These are phyloP conservation scores for Metschnikowia koreensis DNA, from an alignment of 805 yeast species.

Conservation along the genomic window DNA sequence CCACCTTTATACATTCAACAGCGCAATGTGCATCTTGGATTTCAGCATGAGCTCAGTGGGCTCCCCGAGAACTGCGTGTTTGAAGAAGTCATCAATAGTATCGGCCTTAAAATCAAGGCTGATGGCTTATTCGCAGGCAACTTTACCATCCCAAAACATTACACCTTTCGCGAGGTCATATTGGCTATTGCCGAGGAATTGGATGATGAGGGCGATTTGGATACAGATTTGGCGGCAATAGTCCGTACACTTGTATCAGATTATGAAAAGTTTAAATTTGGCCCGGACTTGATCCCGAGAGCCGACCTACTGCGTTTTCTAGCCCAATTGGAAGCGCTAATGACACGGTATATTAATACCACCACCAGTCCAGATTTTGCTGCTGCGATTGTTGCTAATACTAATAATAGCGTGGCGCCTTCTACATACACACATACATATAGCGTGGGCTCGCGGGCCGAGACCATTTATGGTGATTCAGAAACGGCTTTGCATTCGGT, in stretches of 20 bases:
- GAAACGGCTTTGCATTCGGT: not conserved
- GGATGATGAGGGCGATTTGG: slow-evolving; percentile 9
- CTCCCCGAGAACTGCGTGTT: slow-evolving; percentile 36
- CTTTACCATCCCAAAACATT: slow-evolving; percentile 35
- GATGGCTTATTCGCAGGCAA: slow-evolving; percentile 40
- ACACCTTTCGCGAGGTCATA: slow-evolving; percentile 43
- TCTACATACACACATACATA: slow-evolving; percentile 7
- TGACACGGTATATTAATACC: slow-evolving; percentile 7
- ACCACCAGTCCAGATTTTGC: slow-evolving; percentile 6
- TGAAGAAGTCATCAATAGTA: slow-evolving; percentile 58
- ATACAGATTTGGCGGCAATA: slow-evolving; percentile 16
- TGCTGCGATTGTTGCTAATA: not conserved
- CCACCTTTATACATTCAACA: slow-evolving; percentile 42
- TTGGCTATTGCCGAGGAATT: slow-evolving; percentile 29
- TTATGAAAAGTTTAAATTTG: slow-evolving; percentile 69
- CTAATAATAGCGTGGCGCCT: not conserved
- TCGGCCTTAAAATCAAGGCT: slow-evolving; percentile 57
- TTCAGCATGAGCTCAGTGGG: slow-evolving; percentile 21
- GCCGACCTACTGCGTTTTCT: slow-evolving; percentile 61
- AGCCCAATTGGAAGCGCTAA: slow-evolving; percentile 23
- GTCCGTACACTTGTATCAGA: slow-evolving; percentile 33
- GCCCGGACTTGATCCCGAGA: slow-evolving; percentile 59
- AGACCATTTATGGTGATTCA: not conserved
- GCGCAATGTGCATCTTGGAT: slow-evolving; percentile 23
- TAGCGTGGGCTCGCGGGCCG: slow-evolving; percentile 2